phyloP scores from a whole-genome alignment of 805 yeast species.

The Starmerella etchellsii region DNA sequence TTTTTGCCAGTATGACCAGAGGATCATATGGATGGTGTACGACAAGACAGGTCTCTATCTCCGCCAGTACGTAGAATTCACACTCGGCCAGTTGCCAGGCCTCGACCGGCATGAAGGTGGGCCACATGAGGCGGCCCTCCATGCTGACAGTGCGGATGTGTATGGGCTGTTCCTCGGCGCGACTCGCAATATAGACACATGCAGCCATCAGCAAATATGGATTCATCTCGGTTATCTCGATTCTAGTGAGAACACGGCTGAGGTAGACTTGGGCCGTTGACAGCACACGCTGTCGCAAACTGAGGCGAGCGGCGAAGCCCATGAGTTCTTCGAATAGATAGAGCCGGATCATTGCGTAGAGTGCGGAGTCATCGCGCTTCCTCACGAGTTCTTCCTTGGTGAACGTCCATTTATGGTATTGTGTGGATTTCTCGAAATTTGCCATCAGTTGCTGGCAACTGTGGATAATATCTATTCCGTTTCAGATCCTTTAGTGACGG shows the following conservation, averaged over 20 bases:
- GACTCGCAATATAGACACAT: slow-evolving; percentile 78
- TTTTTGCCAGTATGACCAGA: slow-evolving; percentile 37
- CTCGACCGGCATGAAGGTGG: slow-evolving; percentile 85
- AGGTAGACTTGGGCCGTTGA: slow-evolving; percentile 83
- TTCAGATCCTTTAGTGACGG: too few species aligned
- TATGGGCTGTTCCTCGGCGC: slow-evolving; percentile 90
- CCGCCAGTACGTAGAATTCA: slow-evolving; percentile 87
- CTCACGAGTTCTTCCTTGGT: slow-evolving; percentile 44
- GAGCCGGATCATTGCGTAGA: slow-evolving; percentile 31
- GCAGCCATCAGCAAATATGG: slow-evolving; percentile 71
- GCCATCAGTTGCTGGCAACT: slow-evolving; percentile 37
- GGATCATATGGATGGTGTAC: slow-evolving; percentile 33
- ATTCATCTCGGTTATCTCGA: slow-evolving; percentile 65
- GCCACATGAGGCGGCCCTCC: slow-evolving; percentile 87
- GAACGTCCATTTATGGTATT: slow-evolving; percentile 69
- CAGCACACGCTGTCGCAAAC: slow-evolving; percentile 67
- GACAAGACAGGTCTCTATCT: slow-evolving; percentile 37
- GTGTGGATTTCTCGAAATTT: slow-evolving; percentile 78
- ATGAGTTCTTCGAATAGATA: slow-evolving; percentile 64
- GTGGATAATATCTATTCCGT: too few species aligned
- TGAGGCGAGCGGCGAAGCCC: slow-evolving; percentile 65
- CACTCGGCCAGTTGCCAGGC: slow-evolving; percentile 86
- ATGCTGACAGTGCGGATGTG: slow-evolving; percentile 72
- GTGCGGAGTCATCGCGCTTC: slow-evolving; percentile 30
- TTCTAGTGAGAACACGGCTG: slow-evolving; percentile 51